phyloP scores from a whole-genome alignment of 257 asterid species.

The Agastache rugosa region DNA sequence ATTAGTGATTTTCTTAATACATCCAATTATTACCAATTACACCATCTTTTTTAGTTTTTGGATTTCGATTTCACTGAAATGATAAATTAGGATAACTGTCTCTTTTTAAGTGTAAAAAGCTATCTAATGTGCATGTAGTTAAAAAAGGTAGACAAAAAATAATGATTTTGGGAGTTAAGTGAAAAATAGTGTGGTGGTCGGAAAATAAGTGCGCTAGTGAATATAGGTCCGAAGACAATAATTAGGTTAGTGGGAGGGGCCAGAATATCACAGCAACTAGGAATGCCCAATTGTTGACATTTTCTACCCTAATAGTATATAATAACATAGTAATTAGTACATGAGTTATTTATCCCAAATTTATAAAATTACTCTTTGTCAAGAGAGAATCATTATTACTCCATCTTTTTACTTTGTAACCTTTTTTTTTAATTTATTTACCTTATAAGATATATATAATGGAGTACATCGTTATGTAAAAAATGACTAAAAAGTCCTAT shows the following conservation, averaged over 20 bases:
- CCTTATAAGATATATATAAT: neutral
- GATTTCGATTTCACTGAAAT: neutral
- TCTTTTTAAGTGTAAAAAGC: neutral
- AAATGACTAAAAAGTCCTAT: too few species aligned
- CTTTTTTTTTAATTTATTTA: neutral
- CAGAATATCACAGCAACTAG: neutral
- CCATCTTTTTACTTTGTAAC: too few species aligned
- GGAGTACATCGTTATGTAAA: too few species aligned
- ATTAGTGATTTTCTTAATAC: too few species aligned
- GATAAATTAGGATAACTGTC: neutral
- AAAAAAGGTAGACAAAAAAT: neutral
- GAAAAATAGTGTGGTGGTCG: conserved; percentile 9
- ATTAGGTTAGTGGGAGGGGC: conserved; percentile 6
- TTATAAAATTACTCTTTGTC: neutral
- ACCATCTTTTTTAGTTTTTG: neutral
- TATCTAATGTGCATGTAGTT: neutral
- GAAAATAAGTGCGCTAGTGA: neutral
- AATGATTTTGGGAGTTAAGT: neutral
- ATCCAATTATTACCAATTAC: too few species aligned
- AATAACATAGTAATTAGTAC: neutral
- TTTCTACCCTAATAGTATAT: neutral
- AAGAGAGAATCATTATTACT: neutral
- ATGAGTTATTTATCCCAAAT: neutral
- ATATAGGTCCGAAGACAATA: neutral
- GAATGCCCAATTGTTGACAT: conserved; percentile 1